A percentile compares a stretch with the other conserved stretches of the same genome.
phyloP scores from a whole-genome alignment of 2,329 filamentous ascomycete genomes.

The Claviceps spartinae region DNA sequence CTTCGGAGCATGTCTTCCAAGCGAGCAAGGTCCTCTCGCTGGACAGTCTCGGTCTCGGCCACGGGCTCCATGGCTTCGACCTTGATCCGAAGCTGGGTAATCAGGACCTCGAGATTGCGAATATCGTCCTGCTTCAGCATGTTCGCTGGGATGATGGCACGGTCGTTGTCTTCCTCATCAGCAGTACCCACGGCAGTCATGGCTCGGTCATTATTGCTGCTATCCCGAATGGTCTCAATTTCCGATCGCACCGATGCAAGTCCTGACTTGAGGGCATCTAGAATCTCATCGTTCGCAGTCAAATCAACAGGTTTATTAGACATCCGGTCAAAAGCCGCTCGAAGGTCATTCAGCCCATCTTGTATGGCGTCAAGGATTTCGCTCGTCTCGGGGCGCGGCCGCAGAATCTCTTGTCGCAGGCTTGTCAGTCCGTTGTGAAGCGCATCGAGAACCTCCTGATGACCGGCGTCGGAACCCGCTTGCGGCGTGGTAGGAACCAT shows the following conservation, averaged over 20 bases:
- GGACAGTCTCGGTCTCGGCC: constrained; percentile 20
- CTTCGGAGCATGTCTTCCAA: constrained; percentile 38
- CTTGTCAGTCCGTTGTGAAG: constrained; percentile 60
- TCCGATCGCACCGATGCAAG: constrained; percentile 63
- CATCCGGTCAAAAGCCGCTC: constrained; percentile 62
- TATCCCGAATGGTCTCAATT: constrained; percentile 62
- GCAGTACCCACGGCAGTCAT: constrained; percentile 39
- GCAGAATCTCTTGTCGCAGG: constrained; percentile 61
- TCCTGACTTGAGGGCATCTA: constrained; percentile 76
- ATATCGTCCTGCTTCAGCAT: constrained; percentile 57
- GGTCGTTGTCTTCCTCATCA: constrained; percentile 12
- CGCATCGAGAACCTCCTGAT: constrained; percentile 56
- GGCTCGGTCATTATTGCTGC: constrained; percentile 32
- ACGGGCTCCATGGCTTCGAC: constrained; percentile 44
- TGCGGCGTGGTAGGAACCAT: constrained; percentile 46
- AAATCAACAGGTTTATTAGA: constrained; percentile 69
- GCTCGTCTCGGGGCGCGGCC: constrained; percentile 56
- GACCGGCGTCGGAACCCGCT: constrained; percentile 20
- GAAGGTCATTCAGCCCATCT: constrained; percentile 69
- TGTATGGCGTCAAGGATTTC: constrained; percentile 84
- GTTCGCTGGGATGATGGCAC: constrained; percentile 27
- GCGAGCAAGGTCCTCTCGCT: constrained; percentile 40
- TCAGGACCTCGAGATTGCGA: constrained; percentile 71
- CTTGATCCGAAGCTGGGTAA: constrained; percentile 72
- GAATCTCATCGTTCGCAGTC: constrained; percentile 76